Conservation (phyloP, 371 early-diverging fungal genomes). For the Catenaria anguillulae region DNA sequence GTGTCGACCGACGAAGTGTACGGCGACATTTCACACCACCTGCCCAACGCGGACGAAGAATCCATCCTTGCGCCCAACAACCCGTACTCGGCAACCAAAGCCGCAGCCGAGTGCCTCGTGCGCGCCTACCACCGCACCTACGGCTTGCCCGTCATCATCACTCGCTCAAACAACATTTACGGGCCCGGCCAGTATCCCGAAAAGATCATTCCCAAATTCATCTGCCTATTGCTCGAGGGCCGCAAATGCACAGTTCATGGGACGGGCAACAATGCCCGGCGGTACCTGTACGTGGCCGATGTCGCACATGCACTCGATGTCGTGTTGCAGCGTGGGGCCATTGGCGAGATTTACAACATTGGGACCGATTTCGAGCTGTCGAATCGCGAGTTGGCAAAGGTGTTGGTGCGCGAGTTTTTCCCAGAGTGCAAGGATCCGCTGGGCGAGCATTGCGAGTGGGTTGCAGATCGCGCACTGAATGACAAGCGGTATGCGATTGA, state of each 20-base stretch:
- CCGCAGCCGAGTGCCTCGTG: constrained; percentile 70
- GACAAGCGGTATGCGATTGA: constrained; percentile 69
- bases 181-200: constrained; percentile 79
- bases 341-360: constrained; percentile 57
- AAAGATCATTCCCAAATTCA: constrained; percentile 75
- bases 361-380: constrained; percentile 59
- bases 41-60: constrained; percentile 45
- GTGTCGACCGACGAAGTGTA: constrained; percentile 82
- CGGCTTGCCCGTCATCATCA: constrained; percentile 63
- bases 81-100: constrained; percentile 80
- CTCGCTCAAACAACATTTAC: constrained; percentile 70
- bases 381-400: constrained; percentile 50
- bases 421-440: neutral
- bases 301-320: constrained; percentile 55
- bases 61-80: constrained; percentile 59
- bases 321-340: constrained; percentile 41
- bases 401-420: constrained; percentile 16
- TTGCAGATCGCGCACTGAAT: constrained; percentile 65
- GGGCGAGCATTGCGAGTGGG: constrained; percentile 42
- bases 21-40: constrained; percentile 37
- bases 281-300: constrained; percentile 64
- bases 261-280: constrained; percentile 56
- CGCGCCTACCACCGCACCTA: constrained; percentile 69
- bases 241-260: constrained; percentile 61
- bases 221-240: constrained; percentile 46